These are phyloP conservation scores for Cryptococcus sp. DNA, from an alignment of 1,284 basidiomycete genomes.

Conservation along the genomic window DNA sequence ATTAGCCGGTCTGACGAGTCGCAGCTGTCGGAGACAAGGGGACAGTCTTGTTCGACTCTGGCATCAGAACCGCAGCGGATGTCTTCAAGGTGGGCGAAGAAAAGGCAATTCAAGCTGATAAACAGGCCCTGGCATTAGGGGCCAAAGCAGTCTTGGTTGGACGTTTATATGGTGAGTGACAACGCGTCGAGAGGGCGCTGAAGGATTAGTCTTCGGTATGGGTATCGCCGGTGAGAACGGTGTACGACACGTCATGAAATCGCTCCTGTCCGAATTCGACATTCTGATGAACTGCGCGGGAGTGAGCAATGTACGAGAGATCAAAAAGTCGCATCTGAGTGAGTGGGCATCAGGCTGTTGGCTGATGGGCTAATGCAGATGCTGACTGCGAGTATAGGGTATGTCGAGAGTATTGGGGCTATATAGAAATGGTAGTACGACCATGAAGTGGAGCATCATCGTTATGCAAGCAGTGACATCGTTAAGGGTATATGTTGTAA, in stretches of 20 bases:
- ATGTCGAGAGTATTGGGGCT: no score
- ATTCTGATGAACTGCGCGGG: constrained; percentile 46
- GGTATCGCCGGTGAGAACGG: constrained; percentile 65
- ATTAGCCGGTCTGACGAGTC: neutral
- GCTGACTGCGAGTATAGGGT: no score
- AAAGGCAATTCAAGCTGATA: no score
- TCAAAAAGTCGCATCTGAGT: constrained; percentile 16
- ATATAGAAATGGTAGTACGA: no score
- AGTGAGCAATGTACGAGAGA: constrained; percentile 18
- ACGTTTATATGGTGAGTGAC: constrained; percentile 30
- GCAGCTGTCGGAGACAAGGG: constrained; percentile 53
- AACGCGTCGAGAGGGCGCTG: neutral
- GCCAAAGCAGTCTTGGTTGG: constrained; percentile 48
- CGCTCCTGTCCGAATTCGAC: constrained; percentile 65
- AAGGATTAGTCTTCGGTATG: constrained; percentile 59
- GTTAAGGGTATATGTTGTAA: no score
- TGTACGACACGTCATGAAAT: constrained; percentile 65
- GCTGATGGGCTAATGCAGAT: no score
- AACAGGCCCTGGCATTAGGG: constrained; percentile 54
- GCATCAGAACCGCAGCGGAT: constrained; percentile 72
- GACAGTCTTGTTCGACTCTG: constrained; percentile 75
- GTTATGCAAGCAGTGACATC: no score
- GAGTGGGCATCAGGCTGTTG: neutral
- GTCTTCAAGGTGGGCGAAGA: constrained; percentile 60
- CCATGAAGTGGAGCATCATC: no score